These are phyloP conservation scores for Penicillium verhagenii DNA, from an alignment of 495 filamentous ascomycete genomes.

Conservation along the genomic window DNA sequence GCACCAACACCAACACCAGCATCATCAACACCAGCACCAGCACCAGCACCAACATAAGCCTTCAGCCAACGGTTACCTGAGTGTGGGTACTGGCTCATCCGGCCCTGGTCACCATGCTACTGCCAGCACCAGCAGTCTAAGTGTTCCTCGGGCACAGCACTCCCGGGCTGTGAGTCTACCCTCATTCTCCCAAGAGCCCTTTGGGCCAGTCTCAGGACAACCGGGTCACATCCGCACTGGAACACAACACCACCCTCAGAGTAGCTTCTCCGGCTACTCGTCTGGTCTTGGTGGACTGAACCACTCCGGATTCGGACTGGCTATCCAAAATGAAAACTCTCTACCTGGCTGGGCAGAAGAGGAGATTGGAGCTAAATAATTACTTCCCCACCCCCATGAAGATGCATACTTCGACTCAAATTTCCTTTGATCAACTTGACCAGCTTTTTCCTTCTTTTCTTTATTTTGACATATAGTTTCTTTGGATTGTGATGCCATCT, in stretches of 20 bases:
- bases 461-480: slow-evolving; percentile 20
- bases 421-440: slow-evolving; percentile 20
- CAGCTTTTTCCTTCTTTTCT: slow-evolving; percentile 20
- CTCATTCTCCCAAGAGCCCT: slow-evolving; percentile 62
- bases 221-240: slow-evolving; percentile 43
- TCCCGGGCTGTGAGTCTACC: slow-evolving; percentile 83
- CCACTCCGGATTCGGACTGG: slow-evolving; percentile 59
- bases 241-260: slow-evolving; percentile 51
- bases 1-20: slow-evolving; percentile 57
- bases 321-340: slow-evolving; percentile 61
- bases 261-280: slow-evolving; percentile 57
- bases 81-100: slow-evolving; percentile 63
- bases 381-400: slow-evolving; percentile 9
- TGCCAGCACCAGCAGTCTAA: slow-evolving; percentile 63
- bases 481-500: slow-evolving; percentile 21
- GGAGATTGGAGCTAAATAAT: slow-evolving; percentile 56
- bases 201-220: slow-evolving; percentile 46
- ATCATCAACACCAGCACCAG: slow-evolving; percentile 47
- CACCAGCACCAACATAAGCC: slow-evolving; percentile 52
- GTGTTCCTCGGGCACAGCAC: slow-evolving; percentile 66
- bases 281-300: slow-evolving; percentile 57
- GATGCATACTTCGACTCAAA: slow-evolving; percentile 31
- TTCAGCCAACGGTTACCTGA: slow-evolving; percentile 51
- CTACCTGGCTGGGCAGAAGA: slow-evolving; percentile 68
- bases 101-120: slow-evolving; percentile 49